Base-by-base conservation (phyloP, 768 basidiomycete species). In the Russula sp. region DNA sequence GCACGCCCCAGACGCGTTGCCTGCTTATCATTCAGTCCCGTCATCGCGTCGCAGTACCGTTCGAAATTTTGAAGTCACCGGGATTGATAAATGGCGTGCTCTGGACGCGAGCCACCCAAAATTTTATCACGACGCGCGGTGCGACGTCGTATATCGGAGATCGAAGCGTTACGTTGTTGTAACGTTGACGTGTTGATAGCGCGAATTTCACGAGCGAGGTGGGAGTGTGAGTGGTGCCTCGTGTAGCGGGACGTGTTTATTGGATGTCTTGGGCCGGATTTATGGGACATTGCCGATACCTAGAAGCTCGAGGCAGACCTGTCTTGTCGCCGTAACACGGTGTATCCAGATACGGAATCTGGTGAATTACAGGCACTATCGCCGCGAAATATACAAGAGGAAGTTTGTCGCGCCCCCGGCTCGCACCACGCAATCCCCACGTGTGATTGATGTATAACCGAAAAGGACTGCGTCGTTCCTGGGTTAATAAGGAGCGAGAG, bases 351-450 rank as follows among this genome's bases (percentile, higher is more conserved):
- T 44, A 44, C 54, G 59, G 49, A 52, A 61, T 57, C 54, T 32
- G 48, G 54, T 52, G 42, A 36, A 44, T 16, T 1, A n/a, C 40
- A 61, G 32, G 60, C 20, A 53, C 42, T 46, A 65, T 65, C 60
- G 22, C 54, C 51, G 38, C 32, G 13, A 44, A 57, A 16, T 51
- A 5, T 28, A 52, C 49, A 44, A 52, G 22, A 40, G 59, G 36
- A 52, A 28, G 24, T 57, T 26, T 16, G 53, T 36, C 59, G 22
- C 60, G 44, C 40, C 20, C 28, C 59, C 26, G 13, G 28, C 32
- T 48, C 28, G 63, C 53, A 24, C 64, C 64, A 65, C 59, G 64
- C 60, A 56, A 61, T 52, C 32, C 48, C 64, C 64, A 65, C 60
- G 64, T 46, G 64, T 65, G 28, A 34, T 57, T 48, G n/a, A 61